Conservation (phyloP, 192 early-diverging fungal genomes). For the Entophlyctis luteolus region DNA sequence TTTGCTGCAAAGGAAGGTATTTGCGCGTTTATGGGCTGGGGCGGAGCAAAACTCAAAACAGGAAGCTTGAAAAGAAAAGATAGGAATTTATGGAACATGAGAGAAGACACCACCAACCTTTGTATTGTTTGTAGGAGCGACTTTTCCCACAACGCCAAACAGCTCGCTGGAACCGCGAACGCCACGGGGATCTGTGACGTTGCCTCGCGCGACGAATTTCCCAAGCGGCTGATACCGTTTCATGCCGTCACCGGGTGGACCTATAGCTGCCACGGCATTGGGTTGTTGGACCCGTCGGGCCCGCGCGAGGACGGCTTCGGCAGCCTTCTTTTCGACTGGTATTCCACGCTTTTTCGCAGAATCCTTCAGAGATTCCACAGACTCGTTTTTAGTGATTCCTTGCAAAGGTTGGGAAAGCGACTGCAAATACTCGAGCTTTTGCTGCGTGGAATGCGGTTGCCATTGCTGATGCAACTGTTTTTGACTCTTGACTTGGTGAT, state of each 20-base stretch:
- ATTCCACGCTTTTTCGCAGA: not conserved
- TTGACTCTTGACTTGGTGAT: slow-evolving; percentile 15
- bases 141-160: slow-evolving; percentile 22
- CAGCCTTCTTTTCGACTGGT: slow-evolving; percentile 6
- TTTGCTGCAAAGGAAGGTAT: too few species aligned
- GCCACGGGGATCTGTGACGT: not conserved
- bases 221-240: not conserved
- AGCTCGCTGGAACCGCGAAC: not conserved
- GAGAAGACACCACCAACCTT: slow-evolving; percentile 9
- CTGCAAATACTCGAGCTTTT: not conserved
- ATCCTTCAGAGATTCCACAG: not conserved
- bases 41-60: too few species aligned
- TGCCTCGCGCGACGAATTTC: not conserved
- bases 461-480: slow-evolving; percentile 15
- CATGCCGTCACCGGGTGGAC: not conserved
- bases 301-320: slow-evolving; percentile 16
- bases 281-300: slow-evolving; percentile 18
- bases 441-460: not conserved
- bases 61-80: too few species aligned
- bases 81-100: too few species aligned
- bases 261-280: too few species aligned
- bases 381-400: not conserved
- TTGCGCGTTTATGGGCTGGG: too few species aligned
- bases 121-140: slow-evolving; percentile 17
- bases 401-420: not conserved